Base-by-base conservation (phyloP, 108 stramenopile species). In the Nitzschia sp. region DNA sequence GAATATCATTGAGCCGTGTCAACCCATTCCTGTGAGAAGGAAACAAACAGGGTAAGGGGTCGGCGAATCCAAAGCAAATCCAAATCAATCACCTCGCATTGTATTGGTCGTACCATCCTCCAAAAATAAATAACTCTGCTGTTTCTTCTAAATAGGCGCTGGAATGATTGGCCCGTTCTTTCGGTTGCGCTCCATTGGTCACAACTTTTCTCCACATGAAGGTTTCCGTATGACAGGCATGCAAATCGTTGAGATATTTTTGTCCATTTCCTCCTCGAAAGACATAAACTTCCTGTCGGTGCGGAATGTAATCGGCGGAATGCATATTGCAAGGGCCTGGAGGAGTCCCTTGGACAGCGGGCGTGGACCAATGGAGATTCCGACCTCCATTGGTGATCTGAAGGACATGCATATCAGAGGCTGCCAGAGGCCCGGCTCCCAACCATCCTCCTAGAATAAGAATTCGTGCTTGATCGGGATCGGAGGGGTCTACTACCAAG, bases 251-350 rank as follows among this genome's bases (percentile, higher is more conserved):
- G 56, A 95, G 65, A 68, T 95, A 95, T 70, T 91, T 88, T 51
- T 85, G 67, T 10, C 96, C 96, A 42, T 69, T 59, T 12, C 48
- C 34, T 53, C 57, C 48, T 9, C 96, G 80, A 63, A 97, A 97
- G 8, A 97, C 94, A 62, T 88, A 93, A 15, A 95, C 84, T 63
- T 91, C 86, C 9, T 73, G 60, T 34, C 62, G 60, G 34, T 71
- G 34, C 7, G 85, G 73, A 3, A 95, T 80, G 51, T 72, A 97
- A 65, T 97, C 96, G 0, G 93, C 92, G 0, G 89, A 89, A 77
- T 97, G 96, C 96, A 97, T 97, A 70, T 97, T 97, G 79, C 96
- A 97, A 0, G 95, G 93, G 19, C 96, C 96, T 10, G 95, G 95
- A 1, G 95, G 83, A 15, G 83, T 81, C 8, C 81, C 79, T 37